Percentiles rank a stretch among this genome's conserved stretches.
phyloP scores from a whole-genome alignment of 2,329 filamentous ascomycete genomes.

The Xylaria sp. region DNA sequence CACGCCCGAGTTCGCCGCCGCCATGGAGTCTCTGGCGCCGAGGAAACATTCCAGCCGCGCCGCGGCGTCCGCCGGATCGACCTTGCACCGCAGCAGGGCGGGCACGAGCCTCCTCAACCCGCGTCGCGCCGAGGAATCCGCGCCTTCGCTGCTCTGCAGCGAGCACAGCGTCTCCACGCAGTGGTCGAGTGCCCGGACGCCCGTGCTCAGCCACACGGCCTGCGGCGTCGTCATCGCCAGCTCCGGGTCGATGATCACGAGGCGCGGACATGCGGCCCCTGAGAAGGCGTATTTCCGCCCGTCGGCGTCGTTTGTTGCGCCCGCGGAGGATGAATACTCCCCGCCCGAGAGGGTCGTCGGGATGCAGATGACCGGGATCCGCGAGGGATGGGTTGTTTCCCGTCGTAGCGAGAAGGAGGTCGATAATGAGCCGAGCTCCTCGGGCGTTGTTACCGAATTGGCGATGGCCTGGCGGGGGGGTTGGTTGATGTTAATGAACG shows the following conservation, averaged over 20 bases:
- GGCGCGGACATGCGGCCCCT: constrained; percentile 55
- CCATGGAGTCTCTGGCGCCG: constrained; percentile 64
- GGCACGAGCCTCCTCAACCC: constrained; percentile 42
- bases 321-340: constrained; percentile 50
- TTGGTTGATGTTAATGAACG: background rate
- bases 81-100: constrained; percentile 39
- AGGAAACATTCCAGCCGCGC: constrained; percentile 60
- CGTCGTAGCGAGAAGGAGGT: constrained; percentile 42
- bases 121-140: constrained; percentile 37
- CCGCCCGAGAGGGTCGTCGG: constrained; percentile 52
- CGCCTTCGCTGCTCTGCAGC: constrained; percentile 37
- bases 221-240: constrained; percentile 62
- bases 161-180: constrained; percentile 49
- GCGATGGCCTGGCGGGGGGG: constrained; percentile 52
- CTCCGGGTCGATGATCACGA: constrained; percentile 67
- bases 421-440: constrained; percentile 53
- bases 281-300: constrained; percentile 48
- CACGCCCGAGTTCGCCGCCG: constrained; percentile 53
- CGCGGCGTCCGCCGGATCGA: constrained; percentile 51
- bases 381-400: constrained; percentile 38
- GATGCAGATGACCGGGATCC: constrained; percentile 49
- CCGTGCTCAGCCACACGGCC: constrained; percentile 66
- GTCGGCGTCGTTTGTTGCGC: constrained; percentile 46
- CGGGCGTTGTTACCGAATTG: constrained; percentile 55
- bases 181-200: constrained; percentile 52